phyloP scores from a whole-genome alignment of 768 basidiomycete species.

The Mrakia gelida region DNA sequence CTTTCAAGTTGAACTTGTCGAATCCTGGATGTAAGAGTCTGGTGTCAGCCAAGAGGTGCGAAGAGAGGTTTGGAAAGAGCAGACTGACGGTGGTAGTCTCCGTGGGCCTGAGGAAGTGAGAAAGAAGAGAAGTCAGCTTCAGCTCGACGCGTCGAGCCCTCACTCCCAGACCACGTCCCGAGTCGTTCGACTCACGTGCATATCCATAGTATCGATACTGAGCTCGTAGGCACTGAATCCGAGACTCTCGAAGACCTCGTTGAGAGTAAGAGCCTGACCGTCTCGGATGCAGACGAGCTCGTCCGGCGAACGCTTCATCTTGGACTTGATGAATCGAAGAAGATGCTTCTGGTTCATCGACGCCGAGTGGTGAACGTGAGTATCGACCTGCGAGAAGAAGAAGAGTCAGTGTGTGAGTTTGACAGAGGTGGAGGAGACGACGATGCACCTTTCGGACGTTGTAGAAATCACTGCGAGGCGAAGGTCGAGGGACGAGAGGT shows the following conservation, averaged over 20 bases:
- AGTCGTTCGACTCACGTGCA: slow-evolving; percentile 59
- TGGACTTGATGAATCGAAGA: slow-evolving; percentile 96
- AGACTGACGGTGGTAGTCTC: slow-evolving; percentile 30
- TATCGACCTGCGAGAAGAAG: slow-evolving; percentile 62
- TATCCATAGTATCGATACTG: slow-evolving; percentile 97
- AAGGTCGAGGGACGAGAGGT: neutral
- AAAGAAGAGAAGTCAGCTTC: neutral
- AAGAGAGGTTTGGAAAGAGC: no score
- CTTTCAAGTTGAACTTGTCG: slow-evolving; percentile 56
- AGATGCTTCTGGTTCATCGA: slow-evolving; percentile 99
- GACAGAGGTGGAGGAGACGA: neutral
- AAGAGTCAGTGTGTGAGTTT: neutral
- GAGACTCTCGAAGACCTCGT: slow-evolving; percentile 93
- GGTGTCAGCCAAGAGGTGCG: no score
- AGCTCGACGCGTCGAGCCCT: neutral
- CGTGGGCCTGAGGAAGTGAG: slow-evolving; percentile 19
- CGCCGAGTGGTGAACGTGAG: slow-evolving; percentile 96
- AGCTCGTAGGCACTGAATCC: slow-evolving; percentile 94
- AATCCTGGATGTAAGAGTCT: no score
- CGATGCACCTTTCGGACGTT: slow-evolving; percentile 69
- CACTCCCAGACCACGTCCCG: neutral
- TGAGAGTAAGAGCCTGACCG: slow-evolving; percentile 75
- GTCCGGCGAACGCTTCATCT: slow-evolving; percentile 83
- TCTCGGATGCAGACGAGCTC: slow-evolving; percentile 96
- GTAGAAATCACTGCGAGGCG: slow-evolving; percentile 79